Percentiles rank a stretch among this genome's conserved stretches.
Evolutionary conservation across 1,284 basidiomycete genomes (phyloP).

Genomic region (Microbotryum saponariae): DNA sequence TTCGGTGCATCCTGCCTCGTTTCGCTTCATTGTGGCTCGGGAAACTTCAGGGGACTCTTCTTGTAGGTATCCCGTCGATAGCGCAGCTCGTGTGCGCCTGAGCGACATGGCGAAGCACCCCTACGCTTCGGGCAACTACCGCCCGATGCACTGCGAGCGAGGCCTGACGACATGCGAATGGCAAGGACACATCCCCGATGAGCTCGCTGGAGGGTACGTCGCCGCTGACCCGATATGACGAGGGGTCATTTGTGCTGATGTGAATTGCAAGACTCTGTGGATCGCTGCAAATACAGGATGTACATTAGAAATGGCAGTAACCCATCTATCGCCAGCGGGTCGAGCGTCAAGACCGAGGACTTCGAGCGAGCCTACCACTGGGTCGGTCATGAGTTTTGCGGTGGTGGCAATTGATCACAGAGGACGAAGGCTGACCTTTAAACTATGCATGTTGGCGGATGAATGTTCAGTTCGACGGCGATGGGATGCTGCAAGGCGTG

Average conservation of each 20-base stretch:
- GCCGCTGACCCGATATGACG: neutral
- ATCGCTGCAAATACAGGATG: constrained; percentile 4
- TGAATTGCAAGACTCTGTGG: neutral
- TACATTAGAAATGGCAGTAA: constrained; percentile 50
- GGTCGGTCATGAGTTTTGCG: constrained; percentile 27
- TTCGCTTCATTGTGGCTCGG: too few species aligned
- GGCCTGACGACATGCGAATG: constrained; percentile 37
- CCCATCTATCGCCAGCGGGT: constrained; percentile 34
- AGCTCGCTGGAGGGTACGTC: constrained; percentile 38
- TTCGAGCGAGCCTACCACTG: constrained; percentile 32
- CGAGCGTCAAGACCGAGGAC: constrained; percentile 13
- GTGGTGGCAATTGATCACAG: constrained; percentile 21
- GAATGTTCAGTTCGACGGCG: constrained; percentile 40
- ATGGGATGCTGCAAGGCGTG: constrained; percentile 49
- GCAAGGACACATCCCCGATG: constrained; percentile 37
- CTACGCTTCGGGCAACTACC: constrained; percentile 41
- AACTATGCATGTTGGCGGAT: neutral
- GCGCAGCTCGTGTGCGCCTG: neutral
- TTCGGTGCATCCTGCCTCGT: too few species aligned
- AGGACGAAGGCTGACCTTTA: neutral
- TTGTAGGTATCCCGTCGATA: too few species aligned
- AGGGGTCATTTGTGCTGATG: neutral
- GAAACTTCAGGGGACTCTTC: too few species aligned
- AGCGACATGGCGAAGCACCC: constrained; percentile 32
- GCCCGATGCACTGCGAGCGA: constrained; percentile 38